Evolutionary conservation across 176 grass and related monocot species (phyloP), one percentile per base, ranked within the genome.

Genomic region (Tillandsia leiboldiana): DNA sequence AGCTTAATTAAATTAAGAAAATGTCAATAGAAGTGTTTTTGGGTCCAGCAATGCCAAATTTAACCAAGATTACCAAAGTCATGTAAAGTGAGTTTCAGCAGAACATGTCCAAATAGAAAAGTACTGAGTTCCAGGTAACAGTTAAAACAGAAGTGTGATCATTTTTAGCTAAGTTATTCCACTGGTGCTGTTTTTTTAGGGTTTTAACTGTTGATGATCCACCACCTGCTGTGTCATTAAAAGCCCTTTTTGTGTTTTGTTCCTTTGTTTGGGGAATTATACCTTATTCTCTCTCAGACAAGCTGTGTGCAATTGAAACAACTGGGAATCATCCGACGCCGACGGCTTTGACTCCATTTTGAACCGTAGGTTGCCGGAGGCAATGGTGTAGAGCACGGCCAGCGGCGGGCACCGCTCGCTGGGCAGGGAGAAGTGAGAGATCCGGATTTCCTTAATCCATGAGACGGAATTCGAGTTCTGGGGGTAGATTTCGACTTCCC

Each of bases 261-360:
- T 42, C 33, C 33, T 42, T 42, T 42, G 33, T 70, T 73, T 83
- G 80, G 82, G 85, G 75, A 87, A 85, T 87, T 80, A 90, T 99
- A 99, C 94, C 94, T 99, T 99, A 70, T 99, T 99, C 75, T 99
- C 90, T 69, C 71, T 81, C 87, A 87, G 75, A 90, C 90, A 92
- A 81, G 84, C 87, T 11, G 86, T 69, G 82, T 99, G 87, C 86
- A 99, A 86, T 62, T 69, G 73, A 71, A 83, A 81, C 89, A 99
- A 81, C 11, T 72, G 79, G 69, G 80, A 62, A 50, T 84, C 89
- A 67, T 79, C 72, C 52, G 77, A 56, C 65, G 50, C 70, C 63
- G 79, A 61, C 42, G 56, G 80, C 79, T 75, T 87, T 51, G 89
- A 86, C 74, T 99, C 94, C 94, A 99, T 90, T 80, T 87, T 81